Percentiles rank a stretch among this genome's conserved stretches.
Evolutionary conservation across 2,329 filamentous ascomycete species (phyloP).

Genomic region (Fusarium circinatum): DNA sequence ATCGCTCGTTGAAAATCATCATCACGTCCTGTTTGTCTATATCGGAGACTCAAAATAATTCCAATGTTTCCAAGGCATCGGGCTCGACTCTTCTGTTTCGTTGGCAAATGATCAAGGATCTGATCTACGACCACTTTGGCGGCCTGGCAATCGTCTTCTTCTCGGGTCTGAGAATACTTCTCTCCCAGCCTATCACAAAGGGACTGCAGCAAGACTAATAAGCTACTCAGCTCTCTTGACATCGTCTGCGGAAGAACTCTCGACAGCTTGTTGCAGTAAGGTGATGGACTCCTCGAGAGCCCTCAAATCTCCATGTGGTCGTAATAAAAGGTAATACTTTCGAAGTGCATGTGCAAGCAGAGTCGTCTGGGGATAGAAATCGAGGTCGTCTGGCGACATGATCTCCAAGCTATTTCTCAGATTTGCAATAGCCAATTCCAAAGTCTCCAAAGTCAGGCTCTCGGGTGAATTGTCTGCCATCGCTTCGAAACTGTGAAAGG

Average conservation of each 20-base stretch:
- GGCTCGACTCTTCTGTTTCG: not conserved
- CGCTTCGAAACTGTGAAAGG: accelerated
- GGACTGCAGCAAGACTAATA: not conserved
- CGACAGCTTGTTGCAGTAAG: not conserved
- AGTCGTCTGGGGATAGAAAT: not conserved
- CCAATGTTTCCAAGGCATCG: not conserved
- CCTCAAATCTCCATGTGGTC: too few species aligned
- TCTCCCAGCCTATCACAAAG: not conserved
- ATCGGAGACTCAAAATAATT: not conserved
- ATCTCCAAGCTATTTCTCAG: not conserved
- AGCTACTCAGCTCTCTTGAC: not conserved
- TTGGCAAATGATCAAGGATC: not conserved
- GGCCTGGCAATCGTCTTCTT: not conserved
- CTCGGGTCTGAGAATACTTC: not conserved
- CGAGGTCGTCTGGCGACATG: accelerated
- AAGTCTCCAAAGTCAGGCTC: not conserved
- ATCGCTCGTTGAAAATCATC: not conserved
- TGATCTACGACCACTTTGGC: not conserved
- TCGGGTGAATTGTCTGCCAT: not conserved
- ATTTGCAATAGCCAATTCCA: not conserved
- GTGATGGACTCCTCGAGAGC: not conserved
- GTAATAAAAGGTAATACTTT: not conserved
- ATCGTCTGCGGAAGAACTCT: accelerated
- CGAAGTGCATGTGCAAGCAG: not conserved
- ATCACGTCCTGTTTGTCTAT: not conserved